Percentiles rank a stretch among this genome's conserved stretches.
These are phyloP conservation scores for Auxenochlorella pyrenoidosa DNA, from an alignment of 139 green algal species.

Conservation along the genomic window DNA sequence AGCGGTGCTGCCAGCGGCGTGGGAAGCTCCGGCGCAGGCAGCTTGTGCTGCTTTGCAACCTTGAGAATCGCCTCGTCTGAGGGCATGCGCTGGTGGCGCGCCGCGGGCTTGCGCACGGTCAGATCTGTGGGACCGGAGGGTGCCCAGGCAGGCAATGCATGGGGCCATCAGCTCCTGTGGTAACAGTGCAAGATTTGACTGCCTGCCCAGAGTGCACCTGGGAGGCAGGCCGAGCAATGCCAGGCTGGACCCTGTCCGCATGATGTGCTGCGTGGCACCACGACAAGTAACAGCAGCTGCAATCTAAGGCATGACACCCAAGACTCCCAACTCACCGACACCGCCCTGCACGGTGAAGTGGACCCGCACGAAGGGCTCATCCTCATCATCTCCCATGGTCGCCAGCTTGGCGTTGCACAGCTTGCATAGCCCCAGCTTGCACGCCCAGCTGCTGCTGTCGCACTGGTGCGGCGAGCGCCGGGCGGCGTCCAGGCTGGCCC, in stretches of 20 bases:
- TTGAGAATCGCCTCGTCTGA: conserved; percentile 75
- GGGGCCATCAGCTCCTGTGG: too few species aligned
- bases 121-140: conserved; percentile 34
- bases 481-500: conserved; percentile 3
- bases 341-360: conserved; percentile 67
- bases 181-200: too few species aligned
- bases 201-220: too few species aligned
- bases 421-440: conserved; percentile 58
- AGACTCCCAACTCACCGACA: conserved; percentile 47
- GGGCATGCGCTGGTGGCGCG: conserved; percentile 72
- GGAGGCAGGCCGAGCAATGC: too few species aligned
- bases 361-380: conserved; percentile 48
- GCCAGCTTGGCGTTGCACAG: conserved; percentile 40
- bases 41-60: conserved; percentile 59
- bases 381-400: conserved; percentile 9
- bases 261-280: not conserved
- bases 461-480: conserved; percentile 13
- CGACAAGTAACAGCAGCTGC: not conserved
- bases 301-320: not conserved
- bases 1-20: not conserved
- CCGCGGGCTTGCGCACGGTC: conserved; percentile 18
- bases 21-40: conserved; percentile 34
- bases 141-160: too few species aligned
- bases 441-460: conserved; percentile 43
- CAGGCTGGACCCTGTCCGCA: too few species aligned